These are phyloP conservation scores for Talaromyces wortmannii DNA, from an alignment of 495 filamentous ascomycete genomes.

Conservation along the genomic window DNA sequence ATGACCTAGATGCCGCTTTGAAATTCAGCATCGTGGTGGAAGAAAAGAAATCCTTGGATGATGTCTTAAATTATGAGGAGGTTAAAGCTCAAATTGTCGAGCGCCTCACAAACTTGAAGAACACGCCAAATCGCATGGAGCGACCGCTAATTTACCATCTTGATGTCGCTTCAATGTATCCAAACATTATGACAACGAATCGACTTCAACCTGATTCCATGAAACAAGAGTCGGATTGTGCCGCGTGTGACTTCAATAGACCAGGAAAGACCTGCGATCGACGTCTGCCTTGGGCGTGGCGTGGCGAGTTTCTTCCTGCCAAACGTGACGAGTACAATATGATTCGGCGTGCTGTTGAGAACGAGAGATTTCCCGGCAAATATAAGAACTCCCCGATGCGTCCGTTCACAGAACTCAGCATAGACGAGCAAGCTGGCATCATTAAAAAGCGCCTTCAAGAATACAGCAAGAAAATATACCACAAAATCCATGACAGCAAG, in stretches of 20 bases:
- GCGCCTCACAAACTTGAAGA: conserved; percentile 65
- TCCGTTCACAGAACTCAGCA: conserved; percentile 71
- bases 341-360: conserved; percentile 89
- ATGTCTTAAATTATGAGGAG: conserved; percentile 89
- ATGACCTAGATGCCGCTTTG: conserved; percentile 84
- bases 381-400: conserved; percentile 61
- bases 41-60: conserved; percentile 87
- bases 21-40: conserved; percentile 90
- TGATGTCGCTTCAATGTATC: conserved; percentile 99
- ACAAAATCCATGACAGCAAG: conserved; percentile 95
- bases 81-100: conserved; percentile 77
- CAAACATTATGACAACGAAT: conserved; percentile 99
- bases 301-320: conserved; percentile 94
- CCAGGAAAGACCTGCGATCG: conserved; percentile 97
- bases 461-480: conserved; percentile 98
- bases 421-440: conserved; percentile 75
- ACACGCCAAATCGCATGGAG: conserved; percentile 74
- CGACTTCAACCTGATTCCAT: conserved; percentile 96
- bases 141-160: conserved; percentile 93
- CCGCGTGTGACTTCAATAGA: conserved; percentile 96
- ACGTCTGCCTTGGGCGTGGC: conserved; percentile 93
- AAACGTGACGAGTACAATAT: conserved; percentile 99
- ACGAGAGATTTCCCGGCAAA: conserved; percentile 80
- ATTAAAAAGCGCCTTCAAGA: conserved; percentile 84
- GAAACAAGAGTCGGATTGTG: conserved; percentile 93